Conservation (phyloP, 805 yeast genomes). For the Tetrapisispora nanseiensis region DNA sequence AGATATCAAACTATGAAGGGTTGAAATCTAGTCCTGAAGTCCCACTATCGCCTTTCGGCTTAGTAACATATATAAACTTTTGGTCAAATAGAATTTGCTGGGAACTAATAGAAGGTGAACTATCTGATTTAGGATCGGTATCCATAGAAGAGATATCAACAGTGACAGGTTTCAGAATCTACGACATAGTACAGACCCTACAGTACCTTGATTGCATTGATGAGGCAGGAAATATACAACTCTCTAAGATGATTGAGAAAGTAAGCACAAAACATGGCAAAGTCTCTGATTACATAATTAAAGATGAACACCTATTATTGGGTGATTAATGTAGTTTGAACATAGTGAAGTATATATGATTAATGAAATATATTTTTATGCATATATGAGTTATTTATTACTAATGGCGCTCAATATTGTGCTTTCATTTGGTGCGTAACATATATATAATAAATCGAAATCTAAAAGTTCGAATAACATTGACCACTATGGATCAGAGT, state of each 20-base stretch:
- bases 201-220: constrained; percentile 43
- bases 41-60: constrained; percentile 80
- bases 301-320: constrained; percentile 22
- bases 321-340: constrained; percentile 10
- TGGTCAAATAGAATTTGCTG: constrained; percentile 56
- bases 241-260: constrained; percentile 1
- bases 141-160: constrained; percentile 42
- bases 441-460: too few species aligned
- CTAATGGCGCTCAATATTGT: too few species aligned
- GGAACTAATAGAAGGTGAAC: constrained; percentile 35
- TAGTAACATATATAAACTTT: constrained; percentile 55
- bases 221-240: constrained; percentile 6
- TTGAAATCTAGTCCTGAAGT: constrained; percentile 80
- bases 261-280: neutral
- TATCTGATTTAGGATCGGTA: constrained; percentile 25
- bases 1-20: constrained; percentile 55
- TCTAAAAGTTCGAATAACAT: too few species aligned
- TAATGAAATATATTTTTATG: too few species aligned
- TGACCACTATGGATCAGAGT: too few species aligned
- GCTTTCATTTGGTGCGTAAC: too few species aligned
- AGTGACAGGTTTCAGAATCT: constrained; percentile 54
- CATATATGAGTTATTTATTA: neutral
- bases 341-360: neutral
- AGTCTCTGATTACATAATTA: constrained; percentile 8
- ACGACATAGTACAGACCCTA: constrained; percentile 51